Evolutionary conservation across 208 protist genomes (phyloP).

Genomic region (Leishmania aethiopica): DNA sequence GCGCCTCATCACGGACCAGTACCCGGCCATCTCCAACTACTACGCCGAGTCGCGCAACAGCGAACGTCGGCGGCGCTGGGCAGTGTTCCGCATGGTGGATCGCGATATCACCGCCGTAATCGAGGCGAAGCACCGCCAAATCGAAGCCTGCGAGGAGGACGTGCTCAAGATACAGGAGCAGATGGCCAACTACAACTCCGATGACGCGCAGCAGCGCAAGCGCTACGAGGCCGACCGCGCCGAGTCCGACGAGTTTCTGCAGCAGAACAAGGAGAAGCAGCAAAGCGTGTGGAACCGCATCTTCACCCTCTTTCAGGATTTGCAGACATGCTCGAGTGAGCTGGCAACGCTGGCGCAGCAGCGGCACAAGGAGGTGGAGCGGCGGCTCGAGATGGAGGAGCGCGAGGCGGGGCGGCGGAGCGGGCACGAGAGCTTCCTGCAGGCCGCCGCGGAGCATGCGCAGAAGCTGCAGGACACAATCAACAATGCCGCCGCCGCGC

Average conservation of each 20-base stretch:
- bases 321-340: slow-evolving; percentile 72
- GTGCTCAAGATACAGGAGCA: slow-evolving; percentile 84
- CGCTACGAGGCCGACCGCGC: slow-evolving; percentile 79
- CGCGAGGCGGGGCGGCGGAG: slow-evolving; percentile 80
- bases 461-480: slow-evolving; percentile 84
- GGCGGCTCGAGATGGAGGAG: slow-evolving; percentile 84
- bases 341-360: slow-evolving; percentile 61
- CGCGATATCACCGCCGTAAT: slow-evolving; percentile 90
- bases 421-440: slow-evolving; percentile 82
- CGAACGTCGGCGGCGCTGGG: slow-evolving; percentile 86
- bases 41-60: slow-evolving; percentile 74
- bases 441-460: slow-evolving; percentile 68
- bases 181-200: slow-evolving; percentile 84
- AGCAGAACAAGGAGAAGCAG: slow-evolving; percentile 92
- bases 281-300: slow-evolving; percentile 89
- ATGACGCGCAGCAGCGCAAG: slow-evolving; percentile 80
- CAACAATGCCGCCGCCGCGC: slow-evolving; percentile 74
- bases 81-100: slow-evolving; percentile 91
- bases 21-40: slow-evolving; percentile 86
- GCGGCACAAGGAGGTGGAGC: slow-evolving; percentile 75
- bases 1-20: slow-evolving; percentile 86
- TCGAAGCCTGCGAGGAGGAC: slow-evolving; percentile 91
- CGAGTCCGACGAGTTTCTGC: slow-evolving; percentile 77
- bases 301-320: slow-evolving; percentile 74
- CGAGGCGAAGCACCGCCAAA: slow-evolving; percentile 82